phyloP scores from a whole-genome alignment of 768 basidiomycete genomes.

The Tulasnella sp. region DNA sequence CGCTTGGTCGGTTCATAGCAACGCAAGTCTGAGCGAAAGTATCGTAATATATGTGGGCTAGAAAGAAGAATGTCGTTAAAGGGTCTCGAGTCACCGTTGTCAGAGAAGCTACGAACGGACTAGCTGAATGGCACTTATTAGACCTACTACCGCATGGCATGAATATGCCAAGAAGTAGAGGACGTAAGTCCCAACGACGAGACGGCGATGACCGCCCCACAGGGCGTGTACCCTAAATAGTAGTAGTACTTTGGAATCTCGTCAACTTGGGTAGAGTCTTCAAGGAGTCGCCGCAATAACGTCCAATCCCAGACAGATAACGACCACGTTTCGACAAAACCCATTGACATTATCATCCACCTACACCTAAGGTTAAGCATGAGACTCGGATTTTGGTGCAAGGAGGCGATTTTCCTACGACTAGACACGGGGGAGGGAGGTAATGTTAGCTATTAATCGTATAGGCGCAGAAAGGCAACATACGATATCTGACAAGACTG shows the following conservation, averaged over 20 bases:
- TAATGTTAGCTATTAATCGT: not conserved
- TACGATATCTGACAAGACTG: not conserved
- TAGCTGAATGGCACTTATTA: not conserved
- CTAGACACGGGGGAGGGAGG: not conserved
- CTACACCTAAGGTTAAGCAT: not conserved
- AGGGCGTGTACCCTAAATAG: not conserved
- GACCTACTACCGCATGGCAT: not conserved
- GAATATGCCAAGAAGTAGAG: not conserved
- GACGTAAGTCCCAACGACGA: not conserved
- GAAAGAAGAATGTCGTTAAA: not conserved
- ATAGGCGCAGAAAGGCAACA: not conserved
- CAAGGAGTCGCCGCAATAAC: not conserved
- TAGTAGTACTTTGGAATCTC: not conserved
- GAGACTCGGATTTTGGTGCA: too few relatives aligned
- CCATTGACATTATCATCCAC: not conserved
- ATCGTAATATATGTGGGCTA: not conserved
- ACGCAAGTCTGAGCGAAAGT: not conserved
- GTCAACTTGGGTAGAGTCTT: not conserved
- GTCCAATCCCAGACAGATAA: not conserved
- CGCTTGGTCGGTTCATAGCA: not conserved
- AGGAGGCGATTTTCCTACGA: not conserved
- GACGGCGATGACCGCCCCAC: not conserved
- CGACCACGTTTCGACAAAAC: not conserved
- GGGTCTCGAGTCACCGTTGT: not conserved
- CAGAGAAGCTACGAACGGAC: not conserved